Base-by-base conservation (phyloP, 208 protist species). In the Porcisia deanei region DNA sequence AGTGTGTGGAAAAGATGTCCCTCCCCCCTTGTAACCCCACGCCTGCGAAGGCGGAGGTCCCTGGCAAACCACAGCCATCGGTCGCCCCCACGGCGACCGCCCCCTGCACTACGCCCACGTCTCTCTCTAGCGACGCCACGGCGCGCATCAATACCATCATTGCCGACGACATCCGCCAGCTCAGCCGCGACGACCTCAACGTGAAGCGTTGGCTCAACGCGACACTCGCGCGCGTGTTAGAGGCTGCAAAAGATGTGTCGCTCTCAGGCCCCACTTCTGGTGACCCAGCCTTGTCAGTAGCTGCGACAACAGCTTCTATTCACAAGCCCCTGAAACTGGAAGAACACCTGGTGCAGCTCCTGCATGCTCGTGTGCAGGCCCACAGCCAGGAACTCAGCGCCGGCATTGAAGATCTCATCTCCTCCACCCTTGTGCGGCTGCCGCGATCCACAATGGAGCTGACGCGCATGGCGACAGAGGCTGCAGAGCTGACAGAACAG, bases 381-480 rank as follows among this genome's bases (percentile, higher is more conserved):
- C 86, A 94, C 75, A 75, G 74, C 20, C 91, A 92, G 64, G 85
- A 92, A 43, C 76, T 93, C 20, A 78, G 75, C 10, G 65, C 77
- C 22, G 69, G 79, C 18, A 81, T 93, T 18, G 91, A 96, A 49
- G 88, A 93, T 30, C 80, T 87, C 73, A 88, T 94, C 70, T 83
- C 85, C 5, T 84, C 91, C 75, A 85, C 85, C 18, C 77, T 92
- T 4, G 83, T 91, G 18, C 91, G 91, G 8, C 85, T 96, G 14
- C 91, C 91, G 39, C 83, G 91, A 54, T 85, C 89, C 3, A 84
- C 84, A 37, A 81, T 94, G 67, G 91, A 96, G 76, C 84, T 96
- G 52, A 66, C 71, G 6, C 91, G 88, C 60, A 94, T 96, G 87
- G 75, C 77, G 9, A 72, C 76, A 7, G 91, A 96, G 39, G 73